Conservation (phyloP, 345 rosid species). For the Salix viminalis region DNA sequence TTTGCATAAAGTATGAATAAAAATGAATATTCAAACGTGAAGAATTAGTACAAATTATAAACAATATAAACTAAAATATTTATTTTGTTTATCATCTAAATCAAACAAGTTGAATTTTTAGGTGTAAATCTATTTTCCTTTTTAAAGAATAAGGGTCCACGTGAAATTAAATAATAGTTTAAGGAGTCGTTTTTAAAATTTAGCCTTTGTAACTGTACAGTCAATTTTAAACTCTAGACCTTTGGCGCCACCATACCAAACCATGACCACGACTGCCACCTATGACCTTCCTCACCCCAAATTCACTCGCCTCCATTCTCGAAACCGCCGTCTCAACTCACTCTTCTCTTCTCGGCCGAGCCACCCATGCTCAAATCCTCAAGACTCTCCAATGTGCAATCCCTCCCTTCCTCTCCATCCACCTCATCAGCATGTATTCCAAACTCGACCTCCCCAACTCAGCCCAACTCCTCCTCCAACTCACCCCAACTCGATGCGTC, state of each 20-base stretch:
- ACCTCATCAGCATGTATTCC: conserved; percentile 73
- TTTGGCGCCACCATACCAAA: not conserved
- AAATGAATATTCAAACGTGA: no score
- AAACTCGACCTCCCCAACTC: conserved; percentile 57
- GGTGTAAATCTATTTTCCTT: no score
- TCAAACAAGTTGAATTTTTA: no score
- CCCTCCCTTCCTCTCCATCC: conserved; percentile 51
- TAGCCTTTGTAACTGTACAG: no score
- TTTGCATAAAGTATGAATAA: no score
- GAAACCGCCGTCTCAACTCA: conserved; percentile 48
- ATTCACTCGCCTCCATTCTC: conserved; percentile 43
- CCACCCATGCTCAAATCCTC: conserved; percentile 54
- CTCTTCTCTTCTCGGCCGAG: conserved; percentile 53
- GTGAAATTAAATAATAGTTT: no score
- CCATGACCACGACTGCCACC: not conserved
- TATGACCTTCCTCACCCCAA: conserved; percentile 44
- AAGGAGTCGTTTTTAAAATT: no score
- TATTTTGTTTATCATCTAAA: no score
- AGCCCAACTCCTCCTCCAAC: conserved; percentile 55
- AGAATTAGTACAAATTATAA: no score
- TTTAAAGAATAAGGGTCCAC: no score
- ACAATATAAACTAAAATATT: no score
- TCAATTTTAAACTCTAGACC: no score
- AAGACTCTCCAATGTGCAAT: conserved; percentile 42
- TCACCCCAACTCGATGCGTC: conserved; percentile 57